Evolutionary conservation across 2,329 filamentous ascomycete genomes (phyloP), one percentile per base, ranked within the genome.

Genomic region (Fusarium sp.): DNA sequence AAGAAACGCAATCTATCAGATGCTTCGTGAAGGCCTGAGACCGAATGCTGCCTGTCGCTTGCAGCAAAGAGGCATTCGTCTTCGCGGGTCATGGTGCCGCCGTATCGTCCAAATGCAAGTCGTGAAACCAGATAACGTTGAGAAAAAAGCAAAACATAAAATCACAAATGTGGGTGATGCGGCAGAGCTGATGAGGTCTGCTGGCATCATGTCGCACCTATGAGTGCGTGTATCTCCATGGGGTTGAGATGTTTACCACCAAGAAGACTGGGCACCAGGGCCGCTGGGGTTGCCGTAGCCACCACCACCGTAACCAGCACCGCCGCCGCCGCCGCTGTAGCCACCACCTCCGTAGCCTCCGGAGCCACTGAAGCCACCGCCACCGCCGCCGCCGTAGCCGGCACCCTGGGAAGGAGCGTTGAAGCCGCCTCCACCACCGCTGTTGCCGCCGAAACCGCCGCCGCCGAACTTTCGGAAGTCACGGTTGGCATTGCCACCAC

Each of bases 381-480:
- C 76, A 62, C 82, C 81, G 33, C 81, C 80, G 54, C 79, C 76
- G 67, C 79, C 79, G 53, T 76, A 75, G 56, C 78, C 78, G 9
- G 22, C 51, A n/a, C 51, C 57, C 79, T 74, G 78, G 32, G 77
- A 71, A 30, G 64, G 60, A 56, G 76, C 75, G 33, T 72, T 69
- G 43, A 67, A 74, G 52, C 78, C 79, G 52, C 77, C 77, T 54
- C 75, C 75, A 69, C 83, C 82, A 65, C 84, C 78, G 67, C 78
- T 76, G 64, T 77, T 77, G 44, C 79, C 81, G 54, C 81, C 80
- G 56, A 79, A 78, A 53, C 79, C 55, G 10, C 86, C 84, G 40
- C 87, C 90, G 58, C 88, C 89, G 65, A 87, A 88, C 80, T 94
- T 94, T 83, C 96, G 93, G 85, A 96, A 93, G 80, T 98, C 96